Conservation (phyloP, 2,329 filamentous ascomycete species). For the Cytospora mali region DNA sequence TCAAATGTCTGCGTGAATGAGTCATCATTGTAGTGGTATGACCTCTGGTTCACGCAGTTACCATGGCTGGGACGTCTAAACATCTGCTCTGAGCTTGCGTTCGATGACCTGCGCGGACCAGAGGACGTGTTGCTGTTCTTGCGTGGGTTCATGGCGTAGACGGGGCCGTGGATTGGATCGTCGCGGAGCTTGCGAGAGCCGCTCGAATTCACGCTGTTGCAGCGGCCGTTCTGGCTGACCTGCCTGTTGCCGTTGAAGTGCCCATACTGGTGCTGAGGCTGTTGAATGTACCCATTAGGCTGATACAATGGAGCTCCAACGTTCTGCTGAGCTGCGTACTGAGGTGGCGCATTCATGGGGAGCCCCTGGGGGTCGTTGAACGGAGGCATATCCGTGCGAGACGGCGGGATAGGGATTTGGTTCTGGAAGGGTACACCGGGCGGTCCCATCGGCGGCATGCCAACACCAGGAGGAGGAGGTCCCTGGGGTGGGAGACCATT, state of each 20-base stretch:
- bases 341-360: not conserved
- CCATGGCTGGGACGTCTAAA: no score
- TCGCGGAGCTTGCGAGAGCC: slow-evolving; percentile 20
- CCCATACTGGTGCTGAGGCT: not conserved
- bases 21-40: no score
- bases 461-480: not conserved
- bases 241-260: slow-evolving; percentile 4
- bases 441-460: not conserved
- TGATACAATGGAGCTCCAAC: slow-evolving; percentile 13
- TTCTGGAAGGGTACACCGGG: slow-evolving; percentile 7
- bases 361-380: slow-evolving; percentile 2
- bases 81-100: not conserved
- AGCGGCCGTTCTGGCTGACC: slow-evolving; percentile 5
- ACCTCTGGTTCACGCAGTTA: not conserved
- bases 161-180: slow-evolving; percentile 18
- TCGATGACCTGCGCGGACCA: not conserved
- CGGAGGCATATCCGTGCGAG: slow-evolving; percentile 9
- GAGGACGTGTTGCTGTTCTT: slow-evolving; percentile 6
- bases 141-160: slow-evolving; percentile 15
- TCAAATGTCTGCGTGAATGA: not conserved
- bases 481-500: not conserved
- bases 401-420: slow-evolving; percentile 5
- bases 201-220: slow-evolving; percentile 14
- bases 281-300: slow-evolving; percentile 15
- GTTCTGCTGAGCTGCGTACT: slow-evolving; percentile 5